A percentile compares a stretch with the other conserved stretches of the same genome.
Evolutionary conservation across 306 rosid species (phyloP).

Genomic region (Rosa chinensis): DNA sequence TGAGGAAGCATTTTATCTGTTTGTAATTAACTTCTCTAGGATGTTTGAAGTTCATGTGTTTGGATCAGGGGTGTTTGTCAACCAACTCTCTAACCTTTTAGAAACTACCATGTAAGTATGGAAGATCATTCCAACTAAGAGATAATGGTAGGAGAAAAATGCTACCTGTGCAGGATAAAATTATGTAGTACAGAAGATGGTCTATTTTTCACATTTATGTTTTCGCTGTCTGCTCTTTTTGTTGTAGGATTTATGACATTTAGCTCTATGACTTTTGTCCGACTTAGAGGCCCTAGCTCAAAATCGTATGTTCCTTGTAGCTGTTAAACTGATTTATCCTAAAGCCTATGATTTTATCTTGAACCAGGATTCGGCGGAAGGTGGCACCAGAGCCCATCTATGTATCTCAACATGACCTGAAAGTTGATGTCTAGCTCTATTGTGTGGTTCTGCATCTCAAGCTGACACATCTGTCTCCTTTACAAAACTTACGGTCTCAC

Average conservation of each 20-base stretch:
- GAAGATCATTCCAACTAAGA: not conserved
- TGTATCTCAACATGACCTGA: slow-evolving; percentile 34
- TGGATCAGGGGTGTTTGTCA: not conserved
- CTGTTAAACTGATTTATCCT: slow-evolving; percentile 6
- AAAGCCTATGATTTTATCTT: slow-evolving; percentile 19
- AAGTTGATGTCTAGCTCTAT: not conserved
- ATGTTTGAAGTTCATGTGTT: not conserved
- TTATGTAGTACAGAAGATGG: not conserved
- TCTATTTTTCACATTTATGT: not conserved
- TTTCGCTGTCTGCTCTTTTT: not conserved
- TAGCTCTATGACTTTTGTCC: not conserved
- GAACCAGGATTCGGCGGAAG: slow-evolving; percentile 76
- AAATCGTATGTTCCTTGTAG: not conserved
- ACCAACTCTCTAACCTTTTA: not conserved
- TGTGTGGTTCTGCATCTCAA: slow-evolving; percentile 8
- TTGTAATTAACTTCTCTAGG: not conserved
- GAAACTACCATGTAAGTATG: not conserved
- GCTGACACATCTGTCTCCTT: not conserved
- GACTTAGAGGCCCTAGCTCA: not conserved
- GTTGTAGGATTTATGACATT: not conserved
- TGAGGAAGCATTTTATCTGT: too few species aligned
- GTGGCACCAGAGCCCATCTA: slow-evolving; percentile 81
- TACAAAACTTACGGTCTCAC: not conserved
- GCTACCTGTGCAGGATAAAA: not conserved
- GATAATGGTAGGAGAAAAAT: not conserved